These are phyloP conservation scores for Neurospora sublineolata DNA, from an alignment of 495 filamentous ascomycete species.

Conservation along the genomic window DNA sequence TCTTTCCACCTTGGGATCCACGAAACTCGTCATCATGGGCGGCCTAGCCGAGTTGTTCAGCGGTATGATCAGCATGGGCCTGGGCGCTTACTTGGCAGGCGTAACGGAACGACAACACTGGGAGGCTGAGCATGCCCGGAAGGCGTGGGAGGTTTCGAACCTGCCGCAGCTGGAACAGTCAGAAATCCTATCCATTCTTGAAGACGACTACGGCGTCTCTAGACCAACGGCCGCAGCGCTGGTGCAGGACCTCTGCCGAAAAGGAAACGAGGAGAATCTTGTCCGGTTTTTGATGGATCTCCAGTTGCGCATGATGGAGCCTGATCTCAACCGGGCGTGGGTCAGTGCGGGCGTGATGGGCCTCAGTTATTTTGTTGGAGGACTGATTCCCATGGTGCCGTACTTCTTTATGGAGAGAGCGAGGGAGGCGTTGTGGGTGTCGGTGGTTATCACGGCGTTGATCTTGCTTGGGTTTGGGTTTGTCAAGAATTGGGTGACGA, in stretches of 20 bases:
- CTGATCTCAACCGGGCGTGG: constrained; percentile 29
- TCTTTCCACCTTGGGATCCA: constrained; percentile 37
- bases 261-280: constrained; percentile 29
- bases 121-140: constrained; percentile 33
- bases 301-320: constrained; percentile 36
- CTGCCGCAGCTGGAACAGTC: constrained; percentile 30
- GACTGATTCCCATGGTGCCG: constrained; percentile 45
- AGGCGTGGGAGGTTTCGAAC: constrained; percentile 29
- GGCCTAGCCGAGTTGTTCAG: constrained; percentile 53
- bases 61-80: constrained; percentile 51
- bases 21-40: constrained; percentile 47
- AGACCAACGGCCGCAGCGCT: constrained; percentile 21
- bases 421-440: constrained; percentile 34
- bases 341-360: constrained; percentile 42
- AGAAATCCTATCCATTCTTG: constrained; percentile 33
- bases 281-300: constrained; percentile 46
- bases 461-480: constrained; percentile 44
- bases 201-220: constrained; percentile 26
- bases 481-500: constrained; percentile 34
- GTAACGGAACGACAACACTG: constrained; percentile 38
- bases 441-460: constrained; percentile 39
- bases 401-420: constrained; percentile 40
- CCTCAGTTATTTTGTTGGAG: constrained; percentile 42
- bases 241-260: constrained; percentile 26
- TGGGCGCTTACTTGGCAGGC: constrained; percentile 46